phyloP scores from a whole-genome alignment of 83 land plant species.

The Diphasiastrum complanatum region DNA sequence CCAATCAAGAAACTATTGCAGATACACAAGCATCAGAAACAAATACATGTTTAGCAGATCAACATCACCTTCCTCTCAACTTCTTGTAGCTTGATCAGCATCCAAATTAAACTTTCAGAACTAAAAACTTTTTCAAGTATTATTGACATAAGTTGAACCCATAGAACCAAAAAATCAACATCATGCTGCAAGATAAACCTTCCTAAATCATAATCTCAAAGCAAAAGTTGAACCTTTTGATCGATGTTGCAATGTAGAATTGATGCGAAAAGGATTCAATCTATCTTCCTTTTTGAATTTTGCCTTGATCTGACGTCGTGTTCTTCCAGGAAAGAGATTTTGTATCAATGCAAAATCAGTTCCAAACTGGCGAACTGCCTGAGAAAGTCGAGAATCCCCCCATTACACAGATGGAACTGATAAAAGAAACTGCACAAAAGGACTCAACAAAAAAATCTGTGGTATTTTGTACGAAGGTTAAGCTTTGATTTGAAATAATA shows the following conservation, averaged over 20 bases:
- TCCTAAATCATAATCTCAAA: not conserved
- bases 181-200: too few relatives aligned
- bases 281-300: constrained; percentile 82
- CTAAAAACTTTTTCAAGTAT: too few relatives aligned
- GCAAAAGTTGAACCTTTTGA: constrained; percentile 32
- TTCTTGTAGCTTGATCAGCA: too few relatives aligned
- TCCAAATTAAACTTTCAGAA: too few relatives aligned
- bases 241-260: constrained; percentile 48
- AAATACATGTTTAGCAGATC: too few relatives aligned
- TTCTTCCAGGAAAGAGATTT: constrained; percentile 71
- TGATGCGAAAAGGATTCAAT: constrained; percentile 47
- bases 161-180: too few relatives aligned
- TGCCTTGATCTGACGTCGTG: constrained; percentile 61
- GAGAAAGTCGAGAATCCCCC: too few relatives aligned
- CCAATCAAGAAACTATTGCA: too few relatives aligned
- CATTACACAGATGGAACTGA: not conserved
- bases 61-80: too few relatives aligned
- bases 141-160: too few relatives aligned
- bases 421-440: not conserved
- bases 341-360: constrained; percentile 79
- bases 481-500: too few relatives aligned
- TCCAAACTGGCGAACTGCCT: constrained; percentile 86
- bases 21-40: too few relatives aligned
- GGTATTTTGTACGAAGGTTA: not conserved
- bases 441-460: not conserved